Evolutionary conservation across 2,329 filamentous ascomycete genomes (phyloP).

Genomic region (Sporothrix globosa): DNA sequence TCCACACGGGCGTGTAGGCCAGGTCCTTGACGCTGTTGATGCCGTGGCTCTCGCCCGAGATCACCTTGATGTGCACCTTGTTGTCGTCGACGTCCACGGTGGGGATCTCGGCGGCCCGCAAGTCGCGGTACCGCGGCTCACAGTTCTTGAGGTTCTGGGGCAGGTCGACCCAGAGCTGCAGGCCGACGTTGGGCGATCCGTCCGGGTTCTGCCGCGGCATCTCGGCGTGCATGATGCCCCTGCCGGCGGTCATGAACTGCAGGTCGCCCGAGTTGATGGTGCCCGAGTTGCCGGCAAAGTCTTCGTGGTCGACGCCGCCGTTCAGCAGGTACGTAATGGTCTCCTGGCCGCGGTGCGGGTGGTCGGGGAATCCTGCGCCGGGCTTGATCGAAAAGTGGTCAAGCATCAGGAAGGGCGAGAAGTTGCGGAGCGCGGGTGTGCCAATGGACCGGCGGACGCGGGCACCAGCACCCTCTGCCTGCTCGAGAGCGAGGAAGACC

Average conservation of each 20-base stretch:
- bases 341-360: constrained; percentile 81
- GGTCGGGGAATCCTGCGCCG: constrained; percentile 88
- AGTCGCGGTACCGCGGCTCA: constrained; percentile 89
- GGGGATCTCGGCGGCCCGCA: constrained; percentile 79
- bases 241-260: constrained; percentile 96
- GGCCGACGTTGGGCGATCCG: constrained; percentile 76
- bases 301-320: constrained; percentile 87
- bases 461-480: constrained; percentile 86
- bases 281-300: constrained; percentile 83
- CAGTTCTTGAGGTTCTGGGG: constrained; percentile 80
- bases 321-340: constrained; percentile 86
- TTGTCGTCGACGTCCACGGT: constrained; percentile 69
- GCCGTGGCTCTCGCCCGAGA: constrained; percentile 81
- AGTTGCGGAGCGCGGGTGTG: constrained; percentile 78
- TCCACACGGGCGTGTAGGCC: constrained; percentile 94
- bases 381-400: constrained; percentile 84
- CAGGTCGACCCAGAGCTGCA: constrained; percentile 96
- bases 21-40: constrained; percentile 86
- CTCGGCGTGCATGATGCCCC: constrained; percentile 91
- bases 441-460: constrained; percentile 86
- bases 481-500: constrained; percentile 81
- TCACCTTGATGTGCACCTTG: constrained; percentile 82
- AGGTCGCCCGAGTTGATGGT: constrained; percentile 86
- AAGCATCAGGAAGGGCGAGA: constrained; percentile 94
- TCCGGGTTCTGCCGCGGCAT: constrained; percentile 83